Base-by-base conservation (phyloP, 2,329 filamentous ascomycete genomes). In the Calonectria pseudoreteaudii region DNA sequence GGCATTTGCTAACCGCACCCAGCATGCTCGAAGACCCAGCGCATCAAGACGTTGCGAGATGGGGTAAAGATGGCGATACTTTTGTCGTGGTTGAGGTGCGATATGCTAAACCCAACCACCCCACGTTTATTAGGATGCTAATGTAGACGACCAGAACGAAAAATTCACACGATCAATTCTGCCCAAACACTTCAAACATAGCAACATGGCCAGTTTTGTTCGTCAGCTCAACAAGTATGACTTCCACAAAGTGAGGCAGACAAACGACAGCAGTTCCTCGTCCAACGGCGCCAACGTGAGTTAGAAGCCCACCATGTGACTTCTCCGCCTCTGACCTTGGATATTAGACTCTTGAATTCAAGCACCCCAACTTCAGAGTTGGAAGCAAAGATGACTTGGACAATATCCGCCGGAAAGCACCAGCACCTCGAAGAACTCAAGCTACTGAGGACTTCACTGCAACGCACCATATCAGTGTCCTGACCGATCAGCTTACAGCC, bases 171-270 rank as follows among this genome's bases (percentile, higher is more conserved):
- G 98, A 84, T 94, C 94, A 49, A 98, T 99, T 80, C 91, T 99
- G 20, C 97, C 97, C 3, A 98, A 98, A 83, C 95, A 98, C 82
- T 99, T 99, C 89, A 99, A 99, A 86, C 97, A 98, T 86, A 98
- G 95, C 90, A 98, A 98, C 84, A 98, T 98, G 87, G 96, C 96
- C 38, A 98, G 95, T 85, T 98, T 98, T 83, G 96, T 98, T 72
- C 94, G 96, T 64, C 96, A 98, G 84, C 88, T 98, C 72, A 98
- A 98, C 88, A 98, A 98, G 84, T 98, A 98, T 85, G 96, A 98
- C 83, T 99, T 99, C 80, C 97, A 99, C 88, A 99, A 99, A 88
- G 96, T 98, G 76, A 92, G 97, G 75, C 85, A 85, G 20, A 84
- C 85, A 3, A 84, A 82, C 66, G 85, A 86, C 58, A 80, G 80